These are phyloP conservation scores for Funneliformis mosseae DNA, from an alignment of 192 early-diverging fungal genomes.

Conservation along the genomic window DNA sequence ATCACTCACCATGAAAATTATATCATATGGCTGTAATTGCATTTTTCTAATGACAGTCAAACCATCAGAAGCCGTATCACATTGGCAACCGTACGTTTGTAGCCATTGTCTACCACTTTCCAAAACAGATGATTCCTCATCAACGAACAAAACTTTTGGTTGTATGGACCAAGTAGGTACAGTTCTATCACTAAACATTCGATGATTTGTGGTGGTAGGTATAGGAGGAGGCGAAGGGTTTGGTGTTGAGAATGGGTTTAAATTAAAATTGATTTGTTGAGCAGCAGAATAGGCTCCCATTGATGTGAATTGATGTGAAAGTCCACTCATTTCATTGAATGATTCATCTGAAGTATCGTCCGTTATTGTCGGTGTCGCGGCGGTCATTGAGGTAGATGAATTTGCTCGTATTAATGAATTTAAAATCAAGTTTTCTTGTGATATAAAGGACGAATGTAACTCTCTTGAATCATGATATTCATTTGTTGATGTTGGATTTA, in stretches of 20 bases:
- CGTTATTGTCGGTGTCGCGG: neutral
- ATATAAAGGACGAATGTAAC: neutral
- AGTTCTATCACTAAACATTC: neutral
- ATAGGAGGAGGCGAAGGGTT: neutral
- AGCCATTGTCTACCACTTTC: conserved; percentile 51
- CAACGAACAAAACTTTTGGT: conserved; percentile 64
- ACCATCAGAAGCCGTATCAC: conserved; percentile 70
- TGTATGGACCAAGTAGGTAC: conserved; percentile 48
- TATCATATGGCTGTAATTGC: conserved; percentile 64
- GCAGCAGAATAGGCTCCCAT: neutral
- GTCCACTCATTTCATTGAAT: neutral
- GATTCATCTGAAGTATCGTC: neutral
- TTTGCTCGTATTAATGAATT: neutral
- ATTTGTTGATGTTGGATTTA: neutral
- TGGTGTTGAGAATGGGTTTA: conserved; percentile 6
- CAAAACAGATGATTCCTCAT: conserved; percentile 64
- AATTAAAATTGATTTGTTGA: neutral
- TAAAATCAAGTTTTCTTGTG: neutral
- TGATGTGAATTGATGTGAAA: no score
- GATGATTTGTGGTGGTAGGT: neutral
- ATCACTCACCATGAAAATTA: conserved; percentile 65
- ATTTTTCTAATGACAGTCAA: conserved; percentile 64
- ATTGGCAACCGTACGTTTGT: conserved; percentile 63
- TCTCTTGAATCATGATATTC: neutral
- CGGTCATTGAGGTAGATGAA: neutral